Evolutionary conservation across 495 filamentous ascomycete species (phyloP).

Genomic region (Tuber aestivum): DNA sequence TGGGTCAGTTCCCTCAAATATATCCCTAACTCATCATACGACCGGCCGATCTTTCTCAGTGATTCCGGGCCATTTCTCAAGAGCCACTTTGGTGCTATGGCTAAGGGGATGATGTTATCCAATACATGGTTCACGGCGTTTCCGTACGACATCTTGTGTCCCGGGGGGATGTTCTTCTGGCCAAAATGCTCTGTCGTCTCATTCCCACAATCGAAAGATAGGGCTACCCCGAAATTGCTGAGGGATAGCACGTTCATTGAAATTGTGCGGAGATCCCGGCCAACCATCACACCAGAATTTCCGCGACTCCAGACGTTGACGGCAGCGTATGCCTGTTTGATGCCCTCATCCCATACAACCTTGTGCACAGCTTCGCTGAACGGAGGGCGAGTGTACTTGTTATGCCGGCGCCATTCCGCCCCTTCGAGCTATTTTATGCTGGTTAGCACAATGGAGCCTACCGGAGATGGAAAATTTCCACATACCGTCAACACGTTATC

Average conservation of each 20-base stretch:
- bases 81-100: conserved; percentile 22
- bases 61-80: conserved; percentile 15
- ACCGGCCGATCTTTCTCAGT: conserved; percentile 13
- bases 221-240: conserved; percentile 23
- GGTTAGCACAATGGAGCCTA: not conserved
- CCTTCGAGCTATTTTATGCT: conserved; percentile 45
- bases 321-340: conserved; percentile 17
- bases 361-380: conserved; percentile 46
- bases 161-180: conserved; percentile 6
- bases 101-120: conserved; percentile 27
- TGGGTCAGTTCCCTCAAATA: conserved; percentile 34
- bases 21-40: conserved; percentile 26
- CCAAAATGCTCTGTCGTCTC: conserved; percentile 10
- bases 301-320: not conserved
- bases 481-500: conserved; percentile 27
- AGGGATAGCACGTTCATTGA: conserved; percentile 27
- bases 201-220: conserved; percentile 14
- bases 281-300: conserved; percentile 3
- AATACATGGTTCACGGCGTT: conserved; percentile 40
- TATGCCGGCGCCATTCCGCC: conserved; percentile 49
- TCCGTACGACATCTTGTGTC: conserved; percentile 28
- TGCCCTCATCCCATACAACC: conserved; percentile 15
- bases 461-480: no score
- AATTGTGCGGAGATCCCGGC: conserved; percentile 15
- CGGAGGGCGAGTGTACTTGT: conserved; percentile 50